Percentiles rank a stretch among this genome's conserved stretches.
These are phyloP conservation scores for Russula ochroleuca DNA, from an alignment of 768 basidiomycete species.

Conservation along the genomic window DNA sequence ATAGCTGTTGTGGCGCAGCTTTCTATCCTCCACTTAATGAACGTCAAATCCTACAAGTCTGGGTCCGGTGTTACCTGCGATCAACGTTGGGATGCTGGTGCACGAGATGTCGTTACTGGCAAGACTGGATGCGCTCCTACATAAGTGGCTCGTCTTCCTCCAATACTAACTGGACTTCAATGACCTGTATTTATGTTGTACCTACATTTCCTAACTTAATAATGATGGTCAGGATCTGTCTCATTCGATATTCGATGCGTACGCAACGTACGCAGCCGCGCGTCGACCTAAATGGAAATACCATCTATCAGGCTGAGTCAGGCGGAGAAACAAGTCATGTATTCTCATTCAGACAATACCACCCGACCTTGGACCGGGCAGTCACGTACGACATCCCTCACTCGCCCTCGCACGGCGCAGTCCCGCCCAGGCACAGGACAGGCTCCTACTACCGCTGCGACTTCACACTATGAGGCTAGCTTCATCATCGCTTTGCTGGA, in stretches of 20 bases:
- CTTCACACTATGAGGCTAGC: slow-evolving; percentile 53
- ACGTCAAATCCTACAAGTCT: neutral
- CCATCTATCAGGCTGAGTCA: neutral
- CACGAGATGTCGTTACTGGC: neutral
- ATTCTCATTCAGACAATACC: slow-evolving; percentile 30
- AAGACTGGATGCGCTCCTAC: neutral
- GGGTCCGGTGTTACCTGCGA: neutral
- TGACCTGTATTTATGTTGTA: neutral
- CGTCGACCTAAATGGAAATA: slow-evolving; percentile 6
- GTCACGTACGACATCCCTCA: slow-evolving; percentile 41
- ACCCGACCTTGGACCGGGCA: slow-evolving; percentile 53
- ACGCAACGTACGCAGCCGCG: neutral
- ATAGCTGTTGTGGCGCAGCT: neutral
- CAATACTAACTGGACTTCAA: neutral
- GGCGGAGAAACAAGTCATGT: slow-evolving; percentile 10
- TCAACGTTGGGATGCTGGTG: neutral
- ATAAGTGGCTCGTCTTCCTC: neutral
- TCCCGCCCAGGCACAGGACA: slow-evolving; percentile 55
- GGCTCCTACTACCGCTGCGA: slow-evolving; percentile 57
- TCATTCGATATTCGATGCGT: neutral
- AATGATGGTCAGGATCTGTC: neutral
- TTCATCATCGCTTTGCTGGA: slow-evolving; percentile 70
- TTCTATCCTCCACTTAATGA: neutral
- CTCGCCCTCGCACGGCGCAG: slow-evolving; percentile 32
- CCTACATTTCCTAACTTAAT: neutral